Percentiles rank a stretch among this genome's conserved stretches.
phyloP scores from a whole-genome alignment of 2,329 filamentous ascomycete species.

The Calcarisporium arbuscula region DNA sequence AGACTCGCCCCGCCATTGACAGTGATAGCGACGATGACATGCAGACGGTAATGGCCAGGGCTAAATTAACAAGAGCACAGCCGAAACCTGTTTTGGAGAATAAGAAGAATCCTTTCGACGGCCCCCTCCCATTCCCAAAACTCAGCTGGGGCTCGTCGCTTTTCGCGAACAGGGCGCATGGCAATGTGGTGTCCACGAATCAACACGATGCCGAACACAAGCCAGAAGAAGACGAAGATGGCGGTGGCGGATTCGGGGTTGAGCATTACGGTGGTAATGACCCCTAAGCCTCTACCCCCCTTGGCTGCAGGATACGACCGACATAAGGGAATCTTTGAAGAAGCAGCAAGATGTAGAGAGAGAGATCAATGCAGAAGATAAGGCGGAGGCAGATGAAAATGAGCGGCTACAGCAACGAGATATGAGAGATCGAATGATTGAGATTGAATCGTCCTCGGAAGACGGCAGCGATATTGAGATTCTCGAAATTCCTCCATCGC shows the following conservation, averaged over 20 bases:
- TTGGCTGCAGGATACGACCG: slow-evolving; percentile 62
- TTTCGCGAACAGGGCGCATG: slow-evolving; percentile 39
- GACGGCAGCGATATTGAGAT: slow-evolving; percentile 53
- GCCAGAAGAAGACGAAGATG: slow-evolving; percentile 37
- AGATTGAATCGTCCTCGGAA: slow-evolving; percentile 57
- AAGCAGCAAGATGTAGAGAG: slow-evolving; percentile 50
- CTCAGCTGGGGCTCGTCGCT: slow-evolving; percentile 62
- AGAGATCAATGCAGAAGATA: slow-evolving; percentile 59
- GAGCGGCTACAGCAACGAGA: slow-evolving; percentile 38
- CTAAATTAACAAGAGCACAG: slow-evolving; percentile 46
- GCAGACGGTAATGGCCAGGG: slow-evolving; percentile 66
- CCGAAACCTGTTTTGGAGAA: slow-evolving; percentile 38
- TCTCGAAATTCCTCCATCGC: slow-evolving; percentile 39
- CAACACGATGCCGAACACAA: slow-evolving; percentile 16
- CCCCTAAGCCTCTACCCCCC: slow-evolving; percentile 63
- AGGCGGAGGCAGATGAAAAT: slow-evolving; percentile 50
- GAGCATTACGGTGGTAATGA: slow-evolving; percentile 34
- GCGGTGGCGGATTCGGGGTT: slow-evolving; percentile 61
- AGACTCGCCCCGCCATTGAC: slow-evolving; percentile 19
- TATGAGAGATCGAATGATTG: slow-evolving; percentile 46
- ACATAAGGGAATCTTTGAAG: slow-evolving; percentile 58
- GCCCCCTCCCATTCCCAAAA: slow-evolving; percentile 87
- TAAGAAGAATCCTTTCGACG: slow-evolving; percentile 60
- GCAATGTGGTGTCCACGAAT: no score
- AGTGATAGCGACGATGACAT: slow-evolving; percentile 80